Evolutionary conservation across 139 green algal genomes (phyloP).

Genomic region (Diplosphaera chodatii): DNA sequence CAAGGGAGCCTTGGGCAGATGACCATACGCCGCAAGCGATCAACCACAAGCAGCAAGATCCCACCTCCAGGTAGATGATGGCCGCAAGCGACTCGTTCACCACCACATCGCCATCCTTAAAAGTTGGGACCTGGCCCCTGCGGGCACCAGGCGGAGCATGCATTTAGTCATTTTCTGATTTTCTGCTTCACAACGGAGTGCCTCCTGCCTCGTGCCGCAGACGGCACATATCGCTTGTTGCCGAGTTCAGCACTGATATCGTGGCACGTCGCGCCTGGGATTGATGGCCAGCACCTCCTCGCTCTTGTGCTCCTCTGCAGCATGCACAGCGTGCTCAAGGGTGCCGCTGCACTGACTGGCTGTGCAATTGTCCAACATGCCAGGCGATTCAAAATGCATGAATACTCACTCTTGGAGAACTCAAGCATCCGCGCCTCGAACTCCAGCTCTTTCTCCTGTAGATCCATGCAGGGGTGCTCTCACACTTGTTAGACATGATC

Average conservation of each 20-base stretch:
- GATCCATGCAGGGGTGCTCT: not conserved
- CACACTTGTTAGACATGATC: no score
- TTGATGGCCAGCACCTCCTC: slow-evolving; percentile 28
- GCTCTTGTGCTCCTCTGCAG: slow-evolving; percentile 32
- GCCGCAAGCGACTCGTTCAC: slow-evolving; percentile 30
- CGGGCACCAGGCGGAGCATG: no score
- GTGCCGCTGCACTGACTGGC: no score
- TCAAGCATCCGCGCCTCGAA: not conserved
- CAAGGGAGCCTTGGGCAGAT: no score
- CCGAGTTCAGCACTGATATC: not conserved
- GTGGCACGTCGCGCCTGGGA: slow-evolving; percentile 12
- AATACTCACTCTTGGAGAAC: not conserved
- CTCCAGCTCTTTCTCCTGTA: not conserved
- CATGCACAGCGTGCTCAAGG: no score
- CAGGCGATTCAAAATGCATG: no score
- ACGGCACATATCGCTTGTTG: not conserved
- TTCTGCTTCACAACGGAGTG: no score
- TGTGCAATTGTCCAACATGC: no score
- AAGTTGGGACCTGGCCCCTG: slow-evolving; percentile 28
- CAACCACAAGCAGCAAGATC: no score
- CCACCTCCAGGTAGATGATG: slow-evolving; percentile 35
- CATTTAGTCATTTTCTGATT: no score
- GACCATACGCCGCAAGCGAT: no score
- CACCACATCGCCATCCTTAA: slow-evolving; percentile 28
- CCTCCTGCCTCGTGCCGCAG: no score